Percentiles rank a stretch among this genome's conserved stretches.
phyloP scores from a whole-genome alignment of 116 monocot genomes.

The Thalassia testudinum region DNA sequence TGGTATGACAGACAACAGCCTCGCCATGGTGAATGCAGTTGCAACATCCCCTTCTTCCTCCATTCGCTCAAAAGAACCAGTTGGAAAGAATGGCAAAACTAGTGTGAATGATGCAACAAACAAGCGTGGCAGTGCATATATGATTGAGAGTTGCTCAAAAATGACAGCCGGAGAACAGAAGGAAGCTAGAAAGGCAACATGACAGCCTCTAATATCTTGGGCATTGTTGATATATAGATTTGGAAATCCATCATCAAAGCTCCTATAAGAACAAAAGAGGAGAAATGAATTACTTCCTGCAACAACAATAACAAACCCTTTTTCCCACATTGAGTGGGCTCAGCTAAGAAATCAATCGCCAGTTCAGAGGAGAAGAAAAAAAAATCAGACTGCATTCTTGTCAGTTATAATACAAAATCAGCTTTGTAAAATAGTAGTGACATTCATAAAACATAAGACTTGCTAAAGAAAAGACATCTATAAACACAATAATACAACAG shows the following conservation, averaged over 20 bases:
- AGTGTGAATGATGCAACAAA: slow-evolving; percentile 89
- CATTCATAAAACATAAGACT: too few species aligned
- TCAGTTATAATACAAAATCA: too few species aligned
- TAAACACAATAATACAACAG: too few species aligned
- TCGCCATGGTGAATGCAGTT: slow-evolving; percentile 88
- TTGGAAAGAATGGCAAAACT: slow-evolving; percentile 92
- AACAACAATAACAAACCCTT: too few species aligned
- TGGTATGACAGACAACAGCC: slow-evolving; percentile 78
- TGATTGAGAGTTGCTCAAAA: slow-evolving; percentile 85
- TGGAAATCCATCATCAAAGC: slow-evolving; percentile 89
- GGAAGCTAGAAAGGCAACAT: slow-evolving; percentile 95
- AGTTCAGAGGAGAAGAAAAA: too few species aligned
- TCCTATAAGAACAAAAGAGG: slow-evolving; percentile 21
- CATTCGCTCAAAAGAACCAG: slow-evolving; percentile 89
- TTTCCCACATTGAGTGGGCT: too few species aligned
- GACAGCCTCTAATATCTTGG: slow-evolving; percentile 79
- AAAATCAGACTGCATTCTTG: too few species aligned
- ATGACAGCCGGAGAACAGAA: slow-evolving; percentile 84
- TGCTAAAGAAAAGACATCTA: too few species aligned
- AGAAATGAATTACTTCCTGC: background rate
- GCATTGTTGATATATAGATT: slow-evolving; percentile 86
- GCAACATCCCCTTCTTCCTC: slow-evolving; percentile 95
- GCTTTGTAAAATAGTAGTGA: too few species aligned
- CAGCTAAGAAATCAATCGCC: too few species aligned
- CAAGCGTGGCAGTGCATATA: slow-evolving; percentile 79